These are phyloP conservation scores for Apiotrichum sp. DNA, from an alignment of 1,284 basidiomycete genomes.

Conservation along the genomic window DNA sequence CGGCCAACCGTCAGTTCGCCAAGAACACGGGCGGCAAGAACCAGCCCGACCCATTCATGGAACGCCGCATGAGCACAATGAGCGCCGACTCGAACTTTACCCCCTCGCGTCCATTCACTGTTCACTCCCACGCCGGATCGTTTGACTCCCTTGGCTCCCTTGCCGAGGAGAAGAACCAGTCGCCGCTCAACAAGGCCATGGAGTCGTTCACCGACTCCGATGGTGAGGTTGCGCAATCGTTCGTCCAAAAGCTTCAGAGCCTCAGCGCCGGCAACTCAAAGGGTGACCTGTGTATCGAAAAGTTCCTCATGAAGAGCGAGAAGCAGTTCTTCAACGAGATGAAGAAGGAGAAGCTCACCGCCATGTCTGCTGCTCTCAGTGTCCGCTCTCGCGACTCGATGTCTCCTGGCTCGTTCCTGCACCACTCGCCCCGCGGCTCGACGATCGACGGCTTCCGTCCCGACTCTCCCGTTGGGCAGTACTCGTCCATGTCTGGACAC, in stretches of 20 bases:
- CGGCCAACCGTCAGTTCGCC: slow-evolving; percentile 73
- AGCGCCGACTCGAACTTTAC: slow-evolving; percentile 28
- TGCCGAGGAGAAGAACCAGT: slow-evolving; percentile 80
- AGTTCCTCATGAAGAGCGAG: slow-evolving; percentile 80
- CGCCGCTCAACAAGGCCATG: slow-evolving; percentile 85
- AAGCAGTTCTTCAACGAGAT: slow-evolving; percentile 86
- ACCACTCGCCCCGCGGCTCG: slow-evolving; percentile 47
- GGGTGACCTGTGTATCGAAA: slow-evolving; percentile 82
- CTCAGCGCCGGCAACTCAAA: slow-evolving; percentile 81
- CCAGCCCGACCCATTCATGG: slow-evolving; percentile 68
- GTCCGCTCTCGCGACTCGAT: slow-evolving; percentile 65
- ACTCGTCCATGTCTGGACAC: slow-evolving; percentile 41
- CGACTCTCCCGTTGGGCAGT: slow-evolving; percentile 46
- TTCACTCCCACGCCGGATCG: slow-evolving; percentile 71
- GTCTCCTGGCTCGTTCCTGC: slow-evolving; percentile 18
- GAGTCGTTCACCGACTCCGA: slow-evolving; percentile 88
- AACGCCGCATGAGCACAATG: slow-evolving; percentile 44
- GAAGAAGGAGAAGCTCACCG: slow-evolving; percentile 63
- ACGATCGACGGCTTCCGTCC: slow-evolving; percentile 65
- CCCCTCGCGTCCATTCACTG: slow-evolving; percentile 67
- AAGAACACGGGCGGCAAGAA: slow-evolving; percentile 66
- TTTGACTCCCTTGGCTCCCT: slow-evolving; percentile 82
- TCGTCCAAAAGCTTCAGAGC: slow-evolving; percentile 73
- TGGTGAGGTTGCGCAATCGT: slow-evolving; percentile 79
- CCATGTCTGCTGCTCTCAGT: slow-evolving; percentile 42